These are phyloP conservation scores for Casuarina equisetifolia DNA, from an alignment of 306 rosid genomes.

Conservation along the genomic window DNA sequence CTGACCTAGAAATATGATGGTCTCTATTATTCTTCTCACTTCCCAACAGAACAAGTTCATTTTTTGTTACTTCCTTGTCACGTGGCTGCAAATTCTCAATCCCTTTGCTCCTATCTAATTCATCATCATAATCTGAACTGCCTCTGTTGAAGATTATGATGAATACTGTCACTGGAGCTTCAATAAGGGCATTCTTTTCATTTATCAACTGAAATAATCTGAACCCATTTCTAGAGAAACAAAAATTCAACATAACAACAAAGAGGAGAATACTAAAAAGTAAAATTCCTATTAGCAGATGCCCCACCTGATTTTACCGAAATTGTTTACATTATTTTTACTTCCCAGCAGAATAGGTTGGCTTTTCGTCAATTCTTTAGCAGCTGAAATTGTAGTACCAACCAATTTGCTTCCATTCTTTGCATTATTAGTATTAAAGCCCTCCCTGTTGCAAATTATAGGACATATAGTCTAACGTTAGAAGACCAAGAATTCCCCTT, in stretches of 20 bases:
- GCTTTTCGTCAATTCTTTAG: conserved; percentile 38
- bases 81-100: conserved; percentile 31
- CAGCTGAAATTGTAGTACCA: conserved; percentile 29
- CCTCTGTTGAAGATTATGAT: conserved; percentile 48
- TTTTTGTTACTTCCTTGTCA: conserved; percentile 42
- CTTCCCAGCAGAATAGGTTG: conserved; percentile 27
- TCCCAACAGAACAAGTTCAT: conserved; percentile 38
- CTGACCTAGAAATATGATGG: conserved; percentile 47
- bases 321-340: conserved; percentile 42
- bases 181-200: neutral
- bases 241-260: conserved; percentile 11
- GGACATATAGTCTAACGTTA: conserved; percentile 28
- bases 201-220: conserved; percentile 10
- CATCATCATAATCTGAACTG: conserved; percentile 39
- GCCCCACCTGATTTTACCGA: conserved; percentile 38
- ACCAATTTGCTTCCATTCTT: conserved; percentile 41
- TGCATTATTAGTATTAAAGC: conserved; percentile 35
- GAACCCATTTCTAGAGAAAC: conserved; percentile 8
- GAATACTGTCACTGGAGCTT: conserved; percentile 18
- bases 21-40: conserved; percentile 33
- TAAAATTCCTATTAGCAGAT: conserved; percentile 16
- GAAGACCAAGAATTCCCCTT: conserved; percentile 25
- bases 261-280: conserved; percentile 13
- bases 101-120: conserved; percentile 32
- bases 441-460: conserved; percentile 42